phyloP scores from a whole-genome alignment of 805 yeast genomes.

The Wickerhamiella dianesei region DNA sequence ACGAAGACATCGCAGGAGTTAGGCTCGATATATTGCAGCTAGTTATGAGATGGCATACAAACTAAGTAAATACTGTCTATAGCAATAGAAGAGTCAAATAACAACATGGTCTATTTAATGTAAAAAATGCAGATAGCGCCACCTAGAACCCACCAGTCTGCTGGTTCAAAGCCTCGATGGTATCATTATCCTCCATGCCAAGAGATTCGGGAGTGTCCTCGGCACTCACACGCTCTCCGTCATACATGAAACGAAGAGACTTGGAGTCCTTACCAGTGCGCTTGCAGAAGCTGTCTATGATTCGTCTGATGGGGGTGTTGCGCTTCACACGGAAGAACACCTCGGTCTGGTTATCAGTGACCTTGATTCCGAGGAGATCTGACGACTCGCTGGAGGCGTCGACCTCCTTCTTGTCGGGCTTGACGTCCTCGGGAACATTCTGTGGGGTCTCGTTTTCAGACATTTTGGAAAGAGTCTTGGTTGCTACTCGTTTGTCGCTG shows the following conservation, averaged over 20 bases:
- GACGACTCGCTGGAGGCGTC: slow-evolving; percentile 14
- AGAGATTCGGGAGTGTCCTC: slow-evolving; percentile 80
- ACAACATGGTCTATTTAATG: background rate
- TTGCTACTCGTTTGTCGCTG: no score
- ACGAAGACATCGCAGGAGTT: no score
- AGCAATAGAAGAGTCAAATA: no score
- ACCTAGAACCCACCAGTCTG: slow-evolving; percentile 36
- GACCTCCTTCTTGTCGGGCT: slow-evolving; percentile 38
- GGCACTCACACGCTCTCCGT: slow-evolving; percentile 79
- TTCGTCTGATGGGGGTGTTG: slow-evolving; percentile 80
- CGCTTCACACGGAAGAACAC: slow-evolving; percentile 90
- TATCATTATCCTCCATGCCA: slow-evolving; percentile 91
- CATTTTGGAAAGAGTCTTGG: background rate
- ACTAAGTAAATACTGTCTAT: no score
- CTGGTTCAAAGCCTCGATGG: slow-evolving; percentile 93
- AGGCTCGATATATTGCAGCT: no score
- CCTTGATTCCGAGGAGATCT: slow-evolving; percentile 85
- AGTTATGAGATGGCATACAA: no score
- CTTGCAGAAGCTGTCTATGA: slow-evolving; percentile 96
- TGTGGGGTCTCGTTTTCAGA: background rate
- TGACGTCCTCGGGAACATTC: slow-evolving; percentile 20
- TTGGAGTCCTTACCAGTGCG: slow-evolving; percentile 85
- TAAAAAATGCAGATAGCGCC: background rate
- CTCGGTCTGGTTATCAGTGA: slow-evolving; percentile 86
- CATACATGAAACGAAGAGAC: slow-evolving; percentile 77